Conservation (phyloP, 2,329 filamentous ascomycete genomes). For the Macrophomina phaseolina region DNA sequence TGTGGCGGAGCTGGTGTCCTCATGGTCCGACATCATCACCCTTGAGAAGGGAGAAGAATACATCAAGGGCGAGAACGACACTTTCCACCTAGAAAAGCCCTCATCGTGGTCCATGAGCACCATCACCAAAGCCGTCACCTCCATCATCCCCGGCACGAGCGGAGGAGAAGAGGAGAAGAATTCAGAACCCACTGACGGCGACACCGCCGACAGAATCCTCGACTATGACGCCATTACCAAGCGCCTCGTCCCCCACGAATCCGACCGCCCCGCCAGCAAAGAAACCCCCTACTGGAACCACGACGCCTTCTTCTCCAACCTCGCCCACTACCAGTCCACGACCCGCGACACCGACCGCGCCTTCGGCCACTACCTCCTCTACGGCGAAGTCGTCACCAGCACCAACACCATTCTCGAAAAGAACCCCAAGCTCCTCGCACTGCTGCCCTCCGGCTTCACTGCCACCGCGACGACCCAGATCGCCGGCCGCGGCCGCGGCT, state of each 20-base stretch:
- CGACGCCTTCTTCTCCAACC: slow-evolving; percentile 73
- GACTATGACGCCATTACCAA: slow-evolving; percentile 80
- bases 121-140: slow-evolving; percentile 36
- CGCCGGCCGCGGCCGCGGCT: slow-evolving; percentile 84
- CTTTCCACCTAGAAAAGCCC: slow-evolving; percentile 76
- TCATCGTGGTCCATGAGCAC: slow-evolving; percentile 34
- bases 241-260: slow-evolving; percentile 73
- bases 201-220: slow-evolving; percentile 63
- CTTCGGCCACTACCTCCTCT: slow-evolving; percentile 81
- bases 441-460: slow-evolving; percentile 84
- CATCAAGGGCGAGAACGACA: slow-evolving; percentile 81
- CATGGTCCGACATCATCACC: slow-evolving; percentile 69
- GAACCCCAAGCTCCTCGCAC: slow-evolving; percentile 79
- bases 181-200: slow-evolving; percentile 38
- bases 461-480: slow-evolving; percentile 86
- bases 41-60: slow-evolving; percentile 71
- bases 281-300: slow-evolving; percentile 89
- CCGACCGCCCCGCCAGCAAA: slow-evolving; percentile 68
- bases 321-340: slow-evolving; percentile 69
- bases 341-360: slow-evolving; percentile 60
- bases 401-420: slow-evolving; percentile 94
- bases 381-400: slow-evolving; percentile 90
- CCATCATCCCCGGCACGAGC: slow-evolving; percentile 28
- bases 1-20: slow-evolving; percentile 70
- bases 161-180: slow-evolving; percentile 32